Evolutionary conservation across 176 grass and related monocot species (phyloP).

Genomic region (Oryza coarctata): DNA sequence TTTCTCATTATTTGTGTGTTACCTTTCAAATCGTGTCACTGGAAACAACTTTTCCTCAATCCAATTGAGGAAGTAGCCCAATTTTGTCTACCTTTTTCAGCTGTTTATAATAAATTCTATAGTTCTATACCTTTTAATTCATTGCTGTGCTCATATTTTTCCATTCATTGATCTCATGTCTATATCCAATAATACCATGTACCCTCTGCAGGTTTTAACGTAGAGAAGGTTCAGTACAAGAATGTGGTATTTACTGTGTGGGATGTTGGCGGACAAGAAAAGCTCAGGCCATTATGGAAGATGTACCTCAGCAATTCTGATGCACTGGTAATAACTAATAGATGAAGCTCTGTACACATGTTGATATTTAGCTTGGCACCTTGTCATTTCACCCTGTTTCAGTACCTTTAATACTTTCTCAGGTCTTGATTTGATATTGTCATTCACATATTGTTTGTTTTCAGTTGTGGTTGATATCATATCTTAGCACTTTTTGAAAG

Average conservation of each 20-base stretch:
- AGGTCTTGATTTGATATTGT: conserved; percentile 1
- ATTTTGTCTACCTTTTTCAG: background rate
- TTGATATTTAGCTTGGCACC: conserved; percentile 1
- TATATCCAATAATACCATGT: background rate
- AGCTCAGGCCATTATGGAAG: conserved; percentile 81
- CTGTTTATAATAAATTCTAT: background rate
- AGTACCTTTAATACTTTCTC: background rate
- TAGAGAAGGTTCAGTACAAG: conserved; percentile 95
- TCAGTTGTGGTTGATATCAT: background rate
- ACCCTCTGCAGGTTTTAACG: conserved; percentile 69
- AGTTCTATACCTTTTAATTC: background rate
- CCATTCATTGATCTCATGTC: background rate
- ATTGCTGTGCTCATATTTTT: background rate
- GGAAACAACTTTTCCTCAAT: background rate
- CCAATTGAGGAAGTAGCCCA: background rate
- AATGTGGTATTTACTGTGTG: conserved; percentile 91
- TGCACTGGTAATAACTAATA: conserved; percentile 62
- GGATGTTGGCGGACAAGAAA: conserved; percentile 97
- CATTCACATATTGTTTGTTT: background rate
- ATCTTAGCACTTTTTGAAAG: background rate
- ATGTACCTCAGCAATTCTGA: conserved; percentile 93
- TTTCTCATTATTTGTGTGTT: background rate
- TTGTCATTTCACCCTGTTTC: conserved; percentile 1
- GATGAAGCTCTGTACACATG: background rate
- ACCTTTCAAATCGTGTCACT: conserved; percentile 2